phyloP scores from a whole-genome alignment of 2,329 filamentous ascomycete species.

The Ceratocystis papillata region DNA sequence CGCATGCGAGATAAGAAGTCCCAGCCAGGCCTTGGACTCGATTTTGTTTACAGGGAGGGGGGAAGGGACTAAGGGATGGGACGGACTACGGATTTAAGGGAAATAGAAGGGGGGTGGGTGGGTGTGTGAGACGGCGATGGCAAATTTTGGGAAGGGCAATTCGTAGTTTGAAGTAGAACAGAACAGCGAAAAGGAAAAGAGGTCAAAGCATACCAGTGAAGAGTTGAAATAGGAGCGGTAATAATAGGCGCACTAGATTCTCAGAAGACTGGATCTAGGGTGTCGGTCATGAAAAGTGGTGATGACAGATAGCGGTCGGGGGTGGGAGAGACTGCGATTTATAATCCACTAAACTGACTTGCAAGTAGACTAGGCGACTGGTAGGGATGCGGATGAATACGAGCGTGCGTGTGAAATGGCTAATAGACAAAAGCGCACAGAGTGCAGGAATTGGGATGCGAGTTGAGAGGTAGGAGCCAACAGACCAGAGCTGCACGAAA shows the following conservation, averaged over 20 bases:
- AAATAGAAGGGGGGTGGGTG: not conserved
- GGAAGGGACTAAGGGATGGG: not conserved
- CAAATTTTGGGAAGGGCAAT: too few relatives aligned
- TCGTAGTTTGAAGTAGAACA: too few relatives aligned
- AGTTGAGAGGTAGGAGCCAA: not conserved
- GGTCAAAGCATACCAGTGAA: not conserved
- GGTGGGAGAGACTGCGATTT: too few relatives aligned
- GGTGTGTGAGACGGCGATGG: too few relatives aligned
- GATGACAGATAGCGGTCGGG: not conserved
- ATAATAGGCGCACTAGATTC: not conserved
- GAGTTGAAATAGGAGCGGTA: not conserved
- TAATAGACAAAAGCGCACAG: too few relatives aligned
- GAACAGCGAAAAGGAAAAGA: not conserved
- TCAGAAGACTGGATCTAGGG: not conserved
- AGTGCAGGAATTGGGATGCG: not conserved
- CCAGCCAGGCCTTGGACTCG: not conserved
- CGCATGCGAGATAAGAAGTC: not conserved
- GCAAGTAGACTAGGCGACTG: too few relatives aligned
- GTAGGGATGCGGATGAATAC: too few relatives aligned
- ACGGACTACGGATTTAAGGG: not conserved
- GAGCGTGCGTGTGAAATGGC: too few relatives aligned
- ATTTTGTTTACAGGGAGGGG: not conserved
- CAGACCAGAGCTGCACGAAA: not conserved
- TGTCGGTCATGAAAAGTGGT: not conserved
- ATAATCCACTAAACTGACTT: too few relatives aligned